phyloP scores from a whole-genome alignment of 164 flowering plant species.

The Chimonanthus praecox region DNA sequence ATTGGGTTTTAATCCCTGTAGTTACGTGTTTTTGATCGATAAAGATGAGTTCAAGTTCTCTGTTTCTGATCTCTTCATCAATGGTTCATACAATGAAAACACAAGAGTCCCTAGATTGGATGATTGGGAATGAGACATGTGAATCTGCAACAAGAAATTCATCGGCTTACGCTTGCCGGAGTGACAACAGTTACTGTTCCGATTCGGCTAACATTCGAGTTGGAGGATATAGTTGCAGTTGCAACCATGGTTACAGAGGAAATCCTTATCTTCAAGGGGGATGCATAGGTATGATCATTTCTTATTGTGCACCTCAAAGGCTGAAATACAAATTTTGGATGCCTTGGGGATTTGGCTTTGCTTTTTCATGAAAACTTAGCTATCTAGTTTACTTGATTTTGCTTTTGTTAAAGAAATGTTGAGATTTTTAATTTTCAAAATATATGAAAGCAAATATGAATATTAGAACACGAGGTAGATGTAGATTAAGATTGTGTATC shows the following conservation, averaged over 20 bases:
- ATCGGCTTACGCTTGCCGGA: conserved; percentile 17
- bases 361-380: too few relatives aligned
- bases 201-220: conserved; percentile 2
- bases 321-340: too few relatives aligned
- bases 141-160: conserved; percentile 1
- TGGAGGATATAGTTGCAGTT: conserved; percentile 41
- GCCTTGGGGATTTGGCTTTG: too few relatives aligned
- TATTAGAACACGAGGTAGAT: too few relatives aligned
- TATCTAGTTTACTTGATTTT: too few relatives aligned
- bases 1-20: conserved; percentile 1
- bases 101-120: conserved; percentile 35
- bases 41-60: background rate
- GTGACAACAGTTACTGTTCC: conserved; percentile 21
- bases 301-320: too few relatives aligned
- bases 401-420: too few relatives aligned
- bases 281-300: conserved; percentile 5
- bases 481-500: too few relatives aligned
- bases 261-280: conserved; percentile 39
- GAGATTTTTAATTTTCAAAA: too few relatives aligned
- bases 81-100: too few relatives aligned
- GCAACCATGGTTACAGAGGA: conserved; percentile 39
- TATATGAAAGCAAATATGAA: too few relatives aligned
- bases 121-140: conserved; percentile 27
- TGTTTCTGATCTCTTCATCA: background rate
- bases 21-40: conserved; percentile 9